phyloP scores from a whole-genome alignment of 108 stramenopile genomes.

The Cyclotella kingstonii region DNA sequence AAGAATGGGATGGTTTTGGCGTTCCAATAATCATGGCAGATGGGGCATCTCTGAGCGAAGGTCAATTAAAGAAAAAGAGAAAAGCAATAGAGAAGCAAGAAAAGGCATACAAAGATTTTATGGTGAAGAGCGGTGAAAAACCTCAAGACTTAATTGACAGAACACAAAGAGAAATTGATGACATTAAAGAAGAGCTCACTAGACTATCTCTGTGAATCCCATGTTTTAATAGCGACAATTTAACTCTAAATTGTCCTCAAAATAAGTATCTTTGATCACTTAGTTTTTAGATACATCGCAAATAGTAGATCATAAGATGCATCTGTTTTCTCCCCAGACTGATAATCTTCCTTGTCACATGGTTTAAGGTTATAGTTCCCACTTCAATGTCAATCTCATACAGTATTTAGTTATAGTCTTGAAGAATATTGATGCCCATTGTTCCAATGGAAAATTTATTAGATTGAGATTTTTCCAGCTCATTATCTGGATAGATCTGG shows the following conservation, averaged over 20 bases:
- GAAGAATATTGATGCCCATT: too few species aligned
- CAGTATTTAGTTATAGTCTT: too few species aligned
- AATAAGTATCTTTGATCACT: too few species aligned
- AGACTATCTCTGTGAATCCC: conserved; percentile 30
- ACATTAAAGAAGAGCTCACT: conserved; percentile 35
- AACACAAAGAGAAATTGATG: conserved; percentile 38
- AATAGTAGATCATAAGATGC: too few species aligned
- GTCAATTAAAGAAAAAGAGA: conserved; percentile 50
- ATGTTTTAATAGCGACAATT: not conserved
- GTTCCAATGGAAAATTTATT: too few species aligned
- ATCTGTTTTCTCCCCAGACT: too few species aligned
- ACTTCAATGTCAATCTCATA: too few species aligned
- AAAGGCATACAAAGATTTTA: conserved; percentile 42
- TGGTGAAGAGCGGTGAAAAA: conserved; percentile 43
- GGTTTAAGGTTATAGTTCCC: too few species aligned
- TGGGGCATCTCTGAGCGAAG: conserved; percentile 44
- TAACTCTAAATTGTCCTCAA: not conserved
- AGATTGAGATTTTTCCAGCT: too few species aligned
- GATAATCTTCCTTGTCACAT: too few species aligned
- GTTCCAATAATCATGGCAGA: conserved; percentile 40
- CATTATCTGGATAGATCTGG: too few species aligned
- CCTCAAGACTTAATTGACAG: conserved; percentile 45
- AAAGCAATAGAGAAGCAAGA: conserved; percentile 48
- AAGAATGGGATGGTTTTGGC: conserved; percentile 55
- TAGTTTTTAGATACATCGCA: too few species aligned